Evolutionary conservation across 495 filamentous ascomycete species (phyloP).

Genomic region (Platismatia glauca): DNA sequence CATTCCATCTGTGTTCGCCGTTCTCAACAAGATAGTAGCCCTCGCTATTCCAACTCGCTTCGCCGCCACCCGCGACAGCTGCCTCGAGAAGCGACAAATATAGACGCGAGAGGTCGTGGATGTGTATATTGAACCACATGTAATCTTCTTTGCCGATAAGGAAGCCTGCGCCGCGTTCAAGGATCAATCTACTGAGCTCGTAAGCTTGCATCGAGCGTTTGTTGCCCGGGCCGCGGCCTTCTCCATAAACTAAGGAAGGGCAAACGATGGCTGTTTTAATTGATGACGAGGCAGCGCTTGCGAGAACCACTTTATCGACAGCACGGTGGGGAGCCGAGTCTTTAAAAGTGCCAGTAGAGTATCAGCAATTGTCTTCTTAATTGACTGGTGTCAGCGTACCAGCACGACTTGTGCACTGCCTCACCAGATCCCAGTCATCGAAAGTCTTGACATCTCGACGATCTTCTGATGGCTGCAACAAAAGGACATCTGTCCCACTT

Average conservation of each 20-base stretch:
- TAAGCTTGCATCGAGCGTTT: constrained; percentile 1
- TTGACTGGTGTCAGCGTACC: too few relatives aligned
- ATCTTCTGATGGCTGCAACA: too few relatives aligned
- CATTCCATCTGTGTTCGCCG: constrained; percentile 4
- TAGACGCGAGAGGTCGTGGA: neutral
- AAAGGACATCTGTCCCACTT: too few relatives aligned
- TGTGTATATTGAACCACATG: constrained; percentile 3
- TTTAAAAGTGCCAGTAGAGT: too few relatives aligned
- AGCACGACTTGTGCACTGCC: too few relatives aligned
- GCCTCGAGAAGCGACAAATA: neutral
- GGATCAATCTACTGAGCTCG: constrained; percentile 1
- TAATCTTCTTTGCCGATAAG: neutral
- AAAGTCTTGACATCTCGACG: too few relatives aligned
- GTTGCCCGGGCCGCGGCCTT: neutral
- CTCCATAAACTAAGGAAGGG: neutral
- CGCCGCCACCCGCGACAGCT: neutral
- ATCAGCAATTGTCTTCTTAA: too few relatives aligned
- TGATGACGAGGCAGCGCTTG: too few relatives aligned
- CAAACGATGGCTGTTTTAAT: too few relatives aligned
- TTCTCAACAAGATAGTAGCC: constrained; percentile 3
- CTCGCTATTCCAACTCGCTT: neutral
- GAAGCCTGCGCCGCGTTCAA: constrained; percentile 1
- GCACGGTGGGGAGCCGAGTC: too few relatives aligned
- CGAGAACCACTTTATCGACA: too few relatives aligned
- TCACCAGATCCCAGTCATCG: too few relatives aligned